A percentile compares a stretch with the other conserved stretches of the same genome.
Evolutionary conservation across 306 rosid genomes (phyloP).

Genomic region (Echinosophora koreensis): DNA sequence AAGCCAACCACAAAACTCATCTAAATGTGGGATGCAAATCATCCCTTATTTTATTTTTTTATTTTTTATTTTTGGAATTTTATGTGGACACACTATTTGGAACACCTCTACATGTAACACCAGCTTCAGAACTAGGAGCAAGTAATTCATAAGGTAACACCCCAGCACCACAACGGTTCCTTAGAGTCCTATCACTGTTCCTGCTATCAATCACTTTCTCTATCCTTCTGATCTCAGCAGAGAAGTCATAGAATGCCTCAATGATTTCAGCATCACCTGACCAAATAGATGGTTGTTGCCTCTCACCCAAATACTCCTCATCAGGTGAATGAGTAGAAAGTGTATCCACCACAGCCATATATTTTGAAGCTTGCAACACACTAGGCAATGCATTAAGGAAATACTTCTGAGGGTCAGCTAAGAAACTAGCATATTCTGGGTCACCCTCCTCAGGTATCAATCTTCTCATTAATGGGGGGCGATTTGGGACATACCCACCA

Average conservation of each 20-base stretch:
- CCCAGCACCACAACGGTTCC: conserved; percentile 94
- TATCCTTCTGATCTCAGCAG: conserved; percentile 67
- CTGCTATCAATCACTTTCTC: conserved; percentile 84
- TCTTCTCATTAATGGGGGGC: conserved; percentile 89
- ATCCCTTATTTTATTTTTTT: conserved; percentile 33
- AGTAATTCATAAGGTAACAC: conserved; percentile 91
- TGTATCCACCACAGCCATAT: conserved; percentile 91
- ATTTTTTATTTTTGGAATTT: not conserved
- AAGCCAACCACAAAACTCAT: conserved; percentile 11
- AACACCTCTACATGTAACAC: conserved; percentile 94
- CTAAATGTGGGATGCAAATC: conserved; percentile 30
- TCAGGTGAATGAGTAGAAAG: conserved; percentile 92
- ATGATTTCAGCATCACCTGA: conserved; percentile 72
- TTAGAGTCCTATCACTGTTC: conserved; percentile 60
- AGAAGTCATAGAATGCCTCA: conserved; percentile 72
- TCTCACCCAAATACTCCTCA: conserved; percentile 94
- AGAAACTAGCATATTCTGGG: conserved; percentile 69
- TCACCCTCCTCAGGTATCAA: conserved; percentile 79
- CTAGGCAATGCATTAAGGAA: conserved; percentile 77
- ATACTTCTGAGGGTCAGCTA: conserved; percentile 85
- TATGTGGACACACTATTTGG: conserved; percentile 95
- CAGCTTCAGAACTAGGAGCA: conserved; percentile 92
- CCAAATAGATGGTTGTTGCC: conserved; percentile 80
- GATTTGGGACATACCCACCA: conserved; percentile 93
- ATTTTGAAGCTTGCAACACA: conserved; percentile 68